Evolutionary conservation across 768 basidiomycete genomes (phyloP).

Genomic region (Tephrocybe sp.): DNA sequence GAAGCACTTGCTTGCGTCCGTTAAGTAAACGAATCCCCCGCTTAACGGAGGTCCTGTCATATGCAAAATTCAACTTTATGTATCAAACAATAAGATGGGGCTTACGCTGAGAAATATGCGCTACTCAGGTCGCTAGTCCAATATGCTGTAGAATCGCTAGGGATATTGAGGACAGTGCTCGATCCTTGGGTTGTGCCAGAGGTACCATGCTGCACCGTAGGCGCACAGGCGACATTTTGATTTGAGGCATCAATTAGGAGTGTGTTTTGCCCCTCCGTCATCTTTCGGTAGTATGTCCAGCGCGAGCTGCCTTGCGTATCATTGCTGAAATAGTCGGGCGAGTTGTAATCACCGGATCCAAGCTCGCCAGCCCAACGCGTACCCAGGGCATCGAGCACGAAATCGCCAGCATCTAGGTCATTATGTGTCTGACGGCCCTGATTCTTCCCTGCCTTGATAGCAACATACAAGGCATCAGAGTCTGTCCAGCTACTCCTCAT

Average conservation of each 20-base stretch:
- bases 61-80: conserved; percentile 5
- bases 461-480: conserved; percentile 76
- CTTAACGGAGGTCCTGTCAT: conserved; percentile 58
- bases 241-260: conserved; percentile 73
- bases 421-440: conserved; percentile 92
- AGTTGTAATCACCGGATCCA: conserved; percentile 80
- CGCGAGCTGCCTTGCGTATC: conserved; percentile 68
- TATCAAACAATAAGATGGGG: background rate
- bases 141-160: conserved; percentile 72
- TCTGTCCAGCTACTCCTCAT: conserved; percentile 96
- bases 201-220: conserved; percentile 50
- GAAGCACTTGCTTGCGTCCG: conserved; percentile 77
- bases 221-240: conserved; percentile 73
- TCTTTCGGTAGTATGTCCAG: conserved; percentile 95
- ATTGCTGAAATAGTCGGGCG: conserved; percentile 72
- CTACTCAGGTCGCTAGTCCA: conserved; percentile 75
- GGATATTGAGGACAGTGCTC: conserved; percentile 70
- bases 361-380: conserved; percentile 94
- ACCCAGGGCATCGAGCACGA: conserved; percentile 92
- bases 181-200: conserved; percentile 73
- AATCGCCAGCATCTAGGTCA: conserved; percentile 93
- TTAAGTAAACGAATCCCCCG: conserved; percentile 88
- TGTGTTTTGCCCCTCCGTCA: conserved; percentile 97
- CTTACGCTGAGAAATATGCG: conserved; percentile 76
- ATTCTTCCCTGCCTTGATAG: conserved; percentile 81